Percentiles rank a stretch among this genome's conserved stretches.
These are phyloP conservation scores for Aspergillaceae sp. DNA, from an alignment of 2,329 filamentous ascomycete genomes.

Conservation along the genomic window DNA sequence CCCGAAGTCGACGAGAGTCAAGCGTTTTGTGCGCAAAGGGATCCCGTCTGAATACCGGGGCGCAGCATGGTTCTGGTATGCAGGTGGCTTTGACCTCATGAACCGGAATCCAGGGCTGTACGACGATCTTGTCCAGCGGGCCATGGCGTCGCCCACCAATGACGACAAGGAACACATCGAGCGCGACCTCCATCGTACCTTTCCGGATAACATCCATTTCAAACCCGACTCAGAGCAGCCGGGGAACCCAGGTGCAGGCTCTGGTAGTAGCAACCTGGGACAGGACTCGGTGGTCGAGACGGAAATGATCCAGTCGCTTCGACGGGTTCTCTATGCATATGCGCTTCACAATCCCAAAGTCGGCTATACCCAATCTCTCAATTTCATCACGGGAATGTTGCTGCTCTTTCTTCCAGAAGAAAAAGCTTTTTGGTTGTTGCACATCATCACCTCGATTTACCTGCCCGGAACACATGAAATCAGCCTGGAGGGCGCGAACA, in stretches of 20 bases:
- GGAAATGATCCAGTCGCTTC: slow-evolving; percentile 68
- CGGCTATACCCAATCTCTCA: slow-evolving; percentile 91
- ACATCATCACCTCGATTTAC: slow-evolving; percentile 81
- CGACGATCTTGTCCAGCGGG: slow-evolving; percentile 56
- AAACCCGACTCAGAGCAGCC: slow-evolving; percentile 49
- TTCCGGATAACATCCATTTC: slow-evolving; percentile 88
- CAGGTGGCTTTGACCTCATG: slow-evolving; percentile 72
- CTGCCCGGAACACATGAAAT: slow-evolving; percentile 88
- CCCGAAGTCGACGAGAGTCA: slow-evolving; percentile 69
- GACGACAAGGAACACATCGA: slow-evolving; percentile 86
- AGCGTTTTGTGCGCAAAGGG: slow-evolving; percentile 84
- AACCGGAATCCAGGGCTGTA: slow-evolving; percentile 71
- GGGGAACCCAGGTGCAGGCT: slow-evolving; percentile 10
- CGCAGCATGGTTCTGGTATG: slow-evolving; percentile 96
- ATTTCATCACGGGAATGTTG: slow-evolving; percentile 84
- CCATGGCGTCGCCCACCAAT: slow-evolving; percentile 56
- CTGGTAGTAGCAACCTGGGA: slow-evolving; percentile 30
- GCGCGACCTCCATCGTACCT: slow-evolving; percentile 84
- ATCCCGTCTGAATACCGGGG: slow-evolving; percentile 90
- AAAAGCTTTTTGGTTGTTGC: slow-evolving; percentile 84
- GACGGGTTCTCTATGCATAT: slow-evolving; percentile 81
- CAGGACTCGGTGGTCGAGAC: slow-evolving; percentile 51
- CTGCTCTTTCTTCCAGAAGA: slow-evolving; percentile 88
- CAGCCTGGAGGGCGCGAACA: slow-evolving; percentile 82
- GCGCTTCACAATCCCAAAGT: slow-evolving; percentile 83